Conservation (phyloP, 2,329 filamentous ascomycete species). For the Ceratocystis smalleyi region DNA sequence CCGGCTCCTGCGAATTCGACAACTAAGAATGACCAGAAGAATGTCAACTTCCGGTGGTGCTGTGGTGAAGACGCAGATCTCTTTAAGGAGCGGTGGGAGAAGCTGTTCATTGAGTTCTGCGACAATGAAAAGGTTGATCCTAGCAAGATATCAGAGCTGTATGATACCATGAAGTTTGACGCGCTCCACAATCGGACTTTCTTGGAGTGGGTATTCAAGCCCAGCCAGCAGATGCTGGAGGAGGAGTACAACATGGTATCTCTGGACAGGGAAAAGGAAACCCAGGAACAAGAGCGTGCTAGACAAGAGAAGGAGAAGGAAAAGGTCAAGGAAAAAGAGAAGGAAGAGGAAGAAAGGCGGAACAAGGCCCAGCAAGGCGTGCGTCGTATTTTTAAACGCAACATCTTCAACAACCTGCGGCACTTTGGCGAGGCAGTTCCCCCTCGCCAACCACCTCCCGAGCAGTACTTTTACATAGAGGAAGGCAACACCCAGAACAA, state of each 20-base stretch:
- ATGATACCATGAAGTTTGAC: conserved; percentile 99
- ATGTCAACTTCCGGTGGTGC: conserved; percentile 55
- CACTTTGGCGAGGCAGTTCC: conserved; percentile 33
- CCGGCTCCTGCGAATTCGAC: not conserved
- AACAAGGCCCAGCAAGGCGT: conserved; percentile 22
- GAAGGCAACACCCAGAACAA: conserved; percentile 59
- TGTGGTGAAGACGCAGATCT: conserved; percentile 88
- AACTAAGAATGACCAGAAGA: conserved; percentile 10
- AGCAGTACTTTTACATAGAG: conserved; percentile 82
- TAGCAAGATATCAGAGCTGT: conserved; percentile 94
- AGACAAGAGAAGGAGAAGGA: conserved; percentile 25
- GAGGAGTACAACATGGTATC: conserved; percentile 41
- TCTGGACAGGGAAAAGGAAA: conserved; percentile 22
- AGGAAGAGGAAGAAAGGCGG: conserved; percentile 27
- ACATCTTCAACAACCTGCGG: conserved; percentile 40
- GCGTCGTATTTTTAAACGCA: conserved; percentile 42
- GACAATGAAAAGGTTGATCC: conserved; percentile 97
- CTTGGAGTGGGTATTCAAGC: conserved; percentile 93
- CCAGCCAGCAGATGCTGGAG: conserved; percentile 60
- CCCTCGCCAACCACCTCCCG: conserved; percentile 28
- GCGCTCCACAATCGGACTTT: conserved; percentile 93
- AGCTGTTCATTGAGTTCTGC: conserved; percentile 89
- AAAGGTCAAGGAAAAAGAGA: conserved; percentile 23
- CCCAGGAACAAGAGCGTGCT: conserved; percentile 20
- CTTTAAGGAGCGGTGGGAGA: conserved; percentile 96